phyloP scores from a whole-genome alignment of 140 eudicot species.

The Ambrosia hybrid region DNA sequence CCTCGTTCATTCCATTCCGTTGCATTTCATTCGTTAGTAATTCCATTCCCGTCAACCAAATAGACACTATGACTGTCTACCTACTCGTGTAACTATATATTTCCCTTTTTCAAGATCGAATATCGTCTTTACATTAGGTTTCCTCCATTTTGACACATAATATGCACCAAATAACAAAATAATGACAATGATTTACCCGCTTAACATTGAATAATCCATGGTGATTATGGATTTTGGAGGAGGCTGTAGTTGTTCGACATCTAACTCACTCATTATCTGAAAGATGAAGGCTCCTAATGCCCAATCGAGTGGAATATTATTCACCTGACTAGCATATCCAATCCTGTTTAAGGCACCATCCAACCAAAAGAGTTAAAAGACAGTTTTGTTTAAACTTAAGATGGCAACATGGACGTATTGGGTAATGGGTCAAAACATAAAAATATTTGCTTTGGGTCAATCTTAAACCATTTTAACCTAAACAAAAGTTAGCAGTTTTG shows the following conservation, averaged over 20 bases:
- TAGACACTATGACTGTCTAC: slow-evolving; percentile 51
- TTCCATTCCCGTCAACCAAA: slow-evolving; percentile 13
- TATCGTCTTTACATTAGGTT: slow-evolving; percentile 76
- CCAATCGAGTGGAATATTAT: slow-evolving; percentile 86
- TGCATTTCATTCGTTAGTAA: background rate
- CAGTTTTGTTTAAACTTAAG: background rate
- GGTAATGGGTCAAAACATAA: background rate
- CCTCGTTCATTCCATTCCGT: background rate
- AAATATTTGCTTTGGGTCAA: background rate
- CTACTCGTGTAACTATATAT: slow-evolving; percentile 75
- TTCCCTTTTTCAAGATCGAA: slow-evolving; percentile 92
- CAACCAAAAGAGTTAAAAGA: slow-evolving; percentile 4
- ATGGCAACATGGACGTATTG: no score
- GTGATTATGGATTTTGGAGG: slow-evolving; percentile 21
- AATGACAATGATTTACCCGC: slow-evolving; percentile 36
- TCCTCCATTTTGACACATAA: slow-evolving; percentile 63
- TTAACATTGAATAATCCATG: slow-evolving; percentile 32
- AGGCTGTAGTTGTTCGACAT: slow-evolving; percentile 39
- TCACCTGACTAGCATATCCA: slow-evolving; percentile 69
- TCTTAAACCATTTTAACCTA: no score
- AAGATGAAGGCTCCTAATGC: slow-evolving; percentile 91
- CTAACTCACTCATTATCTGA: slow-evolving; percentile 44
- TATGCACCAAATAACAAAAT: slow-evolving; percentile 40
- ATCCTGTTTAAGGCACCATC: slow-evolving; percentile 51
- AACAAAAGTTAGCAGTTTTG: no score